phyloP scores from a whole-genome alignment of 169 alveolate genomes.

The Amoebophrya sp. region DNA sequence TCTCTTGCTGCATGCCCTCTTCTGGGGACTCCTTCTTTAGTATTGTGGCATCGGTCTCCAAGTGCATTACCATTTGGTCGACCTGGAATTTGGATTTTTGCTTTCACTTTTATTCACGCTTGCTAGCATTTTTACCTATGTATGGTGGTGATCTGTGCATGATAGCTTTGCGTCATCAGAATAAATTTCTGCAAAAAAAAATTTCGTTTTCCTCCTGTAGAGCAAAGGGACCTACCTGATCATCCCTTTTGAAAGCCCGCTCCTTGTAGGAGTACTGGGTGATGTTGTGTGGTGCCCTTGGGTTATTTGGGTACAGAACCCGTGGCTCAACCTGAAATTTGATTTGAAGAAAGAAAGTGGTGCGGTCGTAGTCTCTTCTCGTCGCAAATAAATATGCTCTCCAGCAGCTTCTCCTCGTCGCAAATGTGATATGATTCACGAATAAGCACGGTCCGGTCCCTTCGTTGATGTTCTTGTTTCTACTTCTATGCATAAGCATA shows the following conservation, averaged over 20 bases:
- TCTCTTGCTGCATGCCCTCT: background rate
- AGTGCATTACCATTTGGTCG: slow-evolving; percentile 67
- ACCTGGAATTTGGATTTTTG: slow-evolving; percentile 39
- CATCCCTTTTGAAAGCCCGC: slow-evolving; percentile 64
- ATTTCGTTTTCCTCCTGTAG: no score
- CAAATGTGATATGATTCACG: no score
- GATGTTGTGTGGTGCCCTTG: slow-evolving; percentile 69
- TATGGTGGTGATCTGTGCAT: no score
- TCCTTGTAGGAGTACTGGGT: slow-evolving; percentile 66
- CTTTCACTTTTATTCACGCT: no score
- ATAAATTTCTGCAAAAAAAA: no score
- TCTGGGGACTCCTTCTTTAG: slow-evolving; percentile 11
- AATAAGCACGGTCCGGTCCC: no score
- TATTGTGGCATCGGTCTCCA: slow-evolving; percentile 61
- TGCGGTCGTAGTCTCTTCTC: background rate
- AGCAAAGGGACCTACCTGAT: slow-evolving; percentile 48
- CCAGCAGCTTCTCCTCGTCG: no score
- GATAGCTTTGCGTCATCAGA: no score
- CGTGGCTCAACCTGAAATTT: background rate
- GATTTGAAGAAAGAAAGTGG: background rate
- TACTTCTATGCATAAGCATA: no score
- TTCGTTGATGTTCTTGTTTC: no score
- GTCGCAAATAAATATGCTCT: no score
- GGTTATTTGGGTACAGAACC: background rate
- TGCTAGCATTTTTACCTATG: no score